These are phyloP conservation scores for Arabis alpina DNA, from an alignment of 345 rosid genomes.

Conservation along the genomic window DNA sequence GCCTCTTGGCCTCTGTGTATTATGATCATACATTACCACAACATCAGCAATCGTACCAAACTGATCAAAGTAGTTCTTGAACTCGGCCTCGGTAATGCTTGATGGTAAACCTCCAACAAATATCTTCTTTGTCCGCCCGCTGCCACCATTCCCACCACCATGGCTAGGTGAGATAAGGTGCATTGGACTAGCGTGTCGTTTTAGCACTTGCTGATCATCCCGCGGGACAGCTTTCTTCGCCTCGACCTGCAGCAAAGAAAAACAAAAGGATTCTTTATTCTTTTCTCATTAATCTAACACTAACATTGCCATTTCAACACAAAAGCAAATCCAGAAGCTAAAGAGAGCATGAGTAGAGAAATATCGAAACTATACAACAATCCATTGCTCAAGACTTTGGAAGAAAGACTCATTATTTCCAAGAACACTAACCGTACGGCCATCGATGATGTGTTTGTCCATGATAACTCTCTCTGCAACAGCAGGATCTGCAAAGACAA, in stretches of 20 bases:
- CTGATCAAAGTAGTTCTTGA: conserved; percentile 84
- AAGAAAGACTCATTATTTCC: background rate
- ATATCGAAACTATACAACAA: background rate
- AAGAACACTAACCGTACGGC: conserved; percentile 74
- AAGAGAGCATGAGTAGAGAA: conserved; percentile 4
- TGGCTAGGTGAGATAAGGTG: conserved; percentile 47
- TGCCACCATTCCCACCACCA: conserved; percentile 58
- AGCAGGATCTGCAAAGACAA: conserved; percentile 87
- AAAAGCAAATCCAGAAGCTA: conserved; percentile 9
- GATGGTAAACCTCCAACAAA: conserved; percentile 94
- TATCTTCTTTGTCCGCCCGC: conserved; percentile 74
- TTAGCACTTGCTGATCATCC: conserved; percentile 80
- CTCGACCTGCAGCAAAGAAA: conserved; percentile 67
- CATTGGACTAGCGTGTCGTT: conserved; percentile 54
- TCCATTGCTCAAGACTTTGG: background rate
- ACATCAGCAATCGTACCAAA: conserved; percentile 86
- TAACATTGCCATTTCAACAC: conserved; percentile 5
- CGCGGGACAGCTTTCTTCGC: conserved; percentile 96
- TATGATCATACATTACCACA: conserved; percentile 99
- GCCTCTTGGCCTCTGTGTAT: conserved; percentile 97
- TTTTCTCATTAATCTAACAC: conserved; percentile 3
- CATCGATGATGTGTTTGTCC: conserved; percentile 93
- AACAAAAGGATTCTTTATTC: background rate
- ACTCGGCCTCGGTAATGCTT: conserved; percentile 68
- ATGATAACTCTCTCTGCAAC: conserved; percentile 90